These are phyloP conservation scores for Termitomyces sp. DNA, from an alignment of 1,284 basidiomycete genomes.

Conservation along the genomic window DNA sequence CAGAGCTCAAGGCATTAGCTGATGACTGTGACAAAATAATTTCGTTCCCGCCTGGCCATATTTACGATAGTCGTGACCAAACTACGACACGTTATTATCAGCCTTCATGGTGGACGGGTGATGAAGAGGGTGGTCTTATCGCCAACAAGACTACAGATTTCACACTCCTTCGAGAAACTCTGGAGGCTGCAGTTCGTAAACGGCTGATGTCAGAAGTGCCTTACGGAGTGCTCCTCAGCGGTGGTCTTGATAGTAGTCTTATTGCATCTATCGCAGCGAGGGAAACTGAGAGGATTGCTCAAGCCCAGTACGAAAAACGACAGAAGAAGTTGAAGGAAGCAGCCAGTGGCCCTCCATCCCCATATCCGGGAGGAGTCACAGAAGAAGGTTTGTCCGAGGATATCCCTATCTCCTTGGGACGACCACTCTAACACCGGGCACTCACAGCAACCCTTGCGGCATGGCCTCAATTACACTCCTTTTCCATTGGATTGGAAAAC, in stretches of 20 bases:
- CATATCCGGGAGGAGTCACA: constrained; percentile 31
- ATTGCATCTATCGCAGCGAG: constrained; percentile 96
- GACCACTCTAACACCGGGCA: not conserved
- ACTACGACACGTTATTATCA: constrained; percentile 80
- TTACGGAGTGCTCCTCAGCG: constrained; percentile 94
- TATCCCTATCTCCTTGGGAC: not conserved
- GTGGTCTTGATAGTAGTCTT: constrained; percentile 93
- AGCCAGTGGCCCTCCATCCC: constrained; percentile 55
- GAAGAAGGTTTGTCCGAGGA: constrained; percentile 44
- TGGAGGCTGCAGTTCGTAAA: constrained; percentile 94
- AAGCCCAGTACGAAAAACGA: constrained; percentile 70
- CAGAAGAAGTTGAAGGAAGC: constrained; percentile 53
- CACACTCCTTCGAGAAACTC: constrained; percentile 68
- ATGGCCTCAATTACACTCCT: constrained; percentile 98
- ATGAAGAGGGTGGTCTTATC: constrained; percentile 52
- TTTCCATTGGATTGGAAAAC: constrained; percentile 93
- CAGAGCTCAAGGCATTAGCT: constrained; percentile 91
- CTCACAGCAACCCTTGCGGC: constrained; percentile 64
- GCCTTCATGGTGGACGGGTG: constrained; percentile 83
- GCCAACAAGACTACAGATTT: constrained; percentile 67
- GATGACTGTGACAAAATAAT: constrained; percentile 95
- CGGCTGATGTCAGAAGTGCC: constrained; percentile 99
- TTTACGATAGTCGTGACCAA: constrained; percentile 80
- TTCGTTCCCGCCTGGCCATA: constrained; percentile 96
- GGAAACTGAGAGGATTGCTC: constrained; percentile 91